Base-by-base conservation (phyloP, 2,329 filamentous ascomycete species). In the Xylaria sp. region DNA sequence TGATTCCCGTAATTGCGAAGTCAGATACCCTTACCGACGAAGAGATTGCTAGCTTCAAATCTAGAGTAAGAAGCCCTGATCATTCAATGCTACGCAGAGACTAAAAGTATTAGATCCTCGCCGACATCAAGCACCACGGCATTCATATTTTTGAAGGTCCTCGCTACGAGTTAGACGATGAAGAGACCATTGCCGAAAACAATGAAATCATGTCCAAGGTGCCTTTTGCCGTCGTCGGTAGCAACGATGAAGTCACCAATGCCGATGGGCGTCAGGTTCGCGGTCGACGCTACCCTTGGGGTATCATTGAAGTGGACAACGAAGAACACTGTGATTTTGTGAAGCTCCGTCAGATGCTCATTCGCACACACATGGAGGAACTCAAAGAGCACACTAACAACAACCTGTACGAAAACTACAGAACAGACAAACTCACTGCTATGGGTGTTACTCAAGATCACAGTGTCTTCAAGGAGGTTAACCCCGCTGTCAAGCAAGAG, bases 361-460 rank as follows among this genome's bases (percentile, higher is more conserved):
- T 99, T 83, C 92, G 95, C 79, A 99, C 95, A 60, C 95, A 99
- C 87, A 99, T 99, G 95, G 95, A 99, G 79, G 95, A 99, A 83
- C 92, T 99, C 84, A 99, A 99, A 89, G 95, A 99, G 85, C 92
- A 99, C 85, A 99, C 95, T 80, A 99, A 98, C 89, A 99, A 99
- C 84, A 87, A 86, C 70, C 84, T 99, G 74, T 99, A 99, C 84
- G 95, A 99, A 86, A 98, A 98, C 87, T 99, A 99, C 90, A 91
- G 95, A 81, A 97, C 94, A 75, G 95, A 98, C 83, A 99, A 99
- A 89, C 92, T 99, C 75, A 94, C 94, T 72, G 89, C 90, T 73
- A 98, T 99, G 94, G 95, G 95, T 78, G 94, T 99, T 72, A 94
- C 94, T 69, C 95, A 99, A 79, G 95, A 99, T 82, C 94, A 94